These are phyloP conservation scores for Wallacemonas sp. DNA, from an alignment of 208 protist species.

Conservation along the genomic window DNA sequence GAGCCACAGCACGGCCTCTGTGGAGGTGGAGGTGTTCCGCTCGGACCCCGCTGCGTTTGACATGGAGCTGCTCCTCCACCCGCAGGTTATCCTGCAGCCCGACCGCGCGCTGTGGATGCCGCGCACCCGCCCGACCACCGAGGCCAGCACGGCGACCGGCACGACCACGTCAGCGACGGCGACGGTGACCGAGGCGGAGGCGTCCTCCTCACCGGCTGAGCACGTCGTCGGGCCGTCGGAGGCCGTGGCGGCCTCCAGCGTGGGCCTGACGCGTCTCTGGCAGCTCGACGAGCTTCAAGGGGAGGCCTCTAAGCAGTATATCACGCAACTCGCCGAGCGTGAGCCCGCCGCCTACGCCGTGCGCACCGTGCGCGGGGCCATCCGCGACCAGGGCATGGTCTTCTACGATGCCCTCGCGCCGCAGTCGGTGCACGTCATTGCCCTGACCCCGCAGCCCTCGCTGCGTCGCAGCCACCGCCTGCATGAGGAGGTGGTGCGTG, in stretches of 20 bases:
- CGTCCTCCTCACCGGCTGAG: conserved; percentile 11
- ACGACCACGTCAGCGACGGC: not conserved
- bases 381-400: conserved; percentile 82
- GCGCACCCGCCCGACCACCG: not conserved
- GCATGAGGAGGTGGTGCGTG: conserved; percentile 66
- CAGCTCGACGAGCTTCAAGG: conserved; percentile 75
- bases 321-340: conserved; percentile 73
- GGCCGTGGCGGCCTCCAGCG: not conserved
- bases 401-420: conserved; percentile 84
- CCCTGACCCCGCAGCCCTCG: conserved; percentile 39
- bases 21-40: conserved; percentile 59
- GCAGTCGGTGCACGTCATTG: conserved; percentile 46
- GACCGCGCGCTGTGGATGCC: conserved; percentile 47
- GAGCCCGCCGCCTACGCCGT: conserved; percentile 81
- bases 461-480: conserved; percentile 39
- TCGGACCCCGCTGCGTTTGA: conserved; percentile 65
- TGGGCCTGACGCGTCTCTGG: conserved; percentile 41
- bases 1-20: too few relatives aligned
- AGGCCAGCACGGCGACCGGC: not conserved
- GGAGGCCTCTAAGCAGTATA: conserved; percentile 53
- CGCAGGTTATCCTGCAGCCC: conserved; percentile 66
- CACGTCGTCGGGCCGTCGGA: not conserved
- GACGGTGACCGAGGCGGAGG: not conserved
- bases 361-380: conserved; percentile 56
- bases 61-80: conserved; percentile 71